Base-by-base conservation (phyloP, 2,329 filamentous ascomycete species). In the Cryphonectria parasitica region DNA sequence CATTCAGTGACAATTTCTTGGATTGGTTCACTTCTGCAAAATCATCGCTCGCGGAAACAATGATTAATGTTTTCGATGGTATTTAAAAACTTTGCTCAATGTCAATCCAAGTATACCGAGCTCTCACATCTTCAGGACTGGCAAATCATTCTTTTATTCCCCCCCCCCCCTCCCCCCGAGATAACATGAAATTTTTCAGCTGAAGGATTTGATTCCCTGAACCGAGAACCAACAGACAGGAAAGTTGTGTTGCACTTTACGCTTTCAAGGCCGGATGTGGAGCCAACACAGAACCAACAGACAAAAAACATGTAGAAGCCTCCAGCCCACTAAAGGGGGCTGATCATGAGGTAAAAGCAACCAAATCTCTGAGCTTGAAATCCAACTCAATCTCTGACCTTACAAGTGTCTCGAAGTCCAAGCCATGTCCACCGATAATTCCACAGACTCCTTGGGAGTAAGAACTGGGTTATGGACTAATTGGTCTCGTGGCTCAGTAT, bases 391-490 rank as follows among this genome's bases (percentile, higher is more conserved):
- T 8, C 25, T 31, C 54, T 28, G 15, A 58, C 15, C 25, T 31
- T 8, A 31, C 25, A 58, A 25, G 34, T 25, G 22, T 62, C 19
- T 11, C 7, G 8, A 22, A 41, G 11, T 17, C 61, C 36, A 41
- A 41, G 17, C 43, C 15, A 64, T 64, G 61, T 17, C 61, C n/a
- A 4, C 61, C 11, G 39, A 25, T n/a, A 64, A 64, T 45, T 17
- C 34, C 11, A 45, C 61, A 41, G 61, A 69, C 60, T 64, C 67
- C 34, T 31, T 64, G 34, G 61, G 61, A 31, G 73, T 74, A 11
- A 62, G 69, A 15, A 56, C 62, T 3, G 73, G 73, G 19, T 28
- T 69, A 22, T 74, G 73, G 72, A 73, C 68, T 6, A 73, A 74
- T 41, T 74, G 73, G 73, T 73, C 73, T 36, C 49, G 67, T 28